phyloP scores from a whole-genome alignment of 2,329 filamentous ascomycete genomes.

The Aspergillus sp. region DNA sequence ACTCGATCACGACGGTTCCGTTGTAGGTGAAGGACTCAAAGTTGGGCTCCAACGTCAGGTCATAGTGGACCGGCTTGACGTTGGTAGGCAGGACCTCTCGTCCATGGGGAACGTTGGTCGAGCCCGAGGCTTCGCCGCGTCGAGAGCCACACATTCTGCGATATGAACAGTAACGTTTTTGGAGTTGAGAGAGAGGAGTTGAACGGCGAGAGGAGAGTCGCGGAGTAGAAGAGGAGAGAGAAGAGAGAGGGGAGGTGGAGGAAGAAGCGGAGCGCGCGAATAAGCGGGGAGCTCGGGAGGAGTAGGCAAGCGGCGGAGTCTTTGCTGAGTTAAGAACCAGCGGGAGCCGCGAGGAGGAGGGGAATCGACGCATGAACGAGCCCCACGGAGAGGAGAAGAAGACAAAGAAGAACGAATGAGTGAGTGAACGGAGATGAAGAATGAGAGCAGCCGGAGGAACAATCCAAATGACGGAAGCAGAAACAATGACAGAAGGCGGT shows the following conservation, averaged over 20 bases:
- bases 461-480: neutral
- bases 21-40: constrained; percentile 84
- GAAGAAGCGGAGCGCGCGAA: constrained; percentile 18
- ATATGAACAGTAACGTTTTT: constrained; percentile 67
- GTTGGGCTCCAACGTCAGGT: constrained; percentile 86
- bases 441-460: neutral
- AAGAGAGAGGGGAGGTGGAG: constrained; percentile 20
- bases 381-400: constrained; percentile 10
- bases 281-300: constrained; percentile 27
- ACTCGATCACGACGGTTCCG: constrained; percentile 80
- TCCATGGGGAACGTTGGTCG: constrained; percentile 60
- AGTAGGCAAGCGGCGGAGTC: constrained; percentile 31
- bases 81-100: constrained; percentile 88
- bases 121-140: constrained; percentile 53
- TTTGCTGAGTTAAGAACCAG: constrained; percentile 31
- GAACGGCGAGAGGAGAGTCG: constrained; percentile 22
- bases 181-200: constrained; percentile 27
- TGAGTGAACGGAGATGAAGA: neutral
- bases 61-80: constrained; percentile 88
- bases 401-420: neutral
- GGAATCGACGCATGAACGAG: constrained; percentile 30
- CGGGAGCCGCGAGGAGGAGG: constrained; percentile 29
- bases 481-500: constrained; percentile 11
- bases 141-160: constrained; percentile 71
- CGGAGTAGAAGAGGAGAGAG: constrained; percentile 17